Conservation (phyloP, 2,329 filamentous ascomycete genomes). For the Pseudogymnoascus sp. region DNA sequence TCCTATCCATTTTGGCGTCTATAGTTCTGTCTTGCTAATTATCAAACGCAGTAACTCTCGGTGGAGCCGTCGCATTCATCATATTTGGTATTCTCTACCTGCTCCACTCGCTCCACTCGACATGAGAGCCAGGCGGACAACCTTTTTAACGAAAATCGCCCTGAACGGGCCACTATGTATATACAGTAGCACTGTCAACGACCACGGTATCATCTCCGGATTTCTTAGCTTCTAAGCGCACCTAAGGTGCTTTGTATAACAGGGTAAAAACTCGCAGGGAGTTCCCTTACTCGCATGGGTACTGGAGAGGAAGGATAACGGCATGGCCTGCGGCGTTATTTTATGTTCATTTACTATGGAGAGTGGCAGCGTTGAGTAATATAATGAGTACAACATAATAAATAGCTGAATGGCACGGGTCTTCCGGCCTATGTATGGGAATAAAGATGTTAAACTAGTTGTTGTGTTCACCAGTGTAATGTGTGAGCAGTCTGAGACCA, state of each 20-base stretch:
- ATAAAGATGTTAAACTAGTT: background rate
- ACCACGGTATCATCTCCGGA: background rate
- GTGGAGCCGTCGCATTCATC: slow-evolving; percentile 83
- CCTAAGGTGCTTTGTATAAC: background rate
- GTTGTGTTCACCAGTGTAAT: background rate
- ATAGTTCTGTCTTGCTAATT: slow-evolving; percentile 18
- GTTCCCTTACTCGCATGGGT: background rate
- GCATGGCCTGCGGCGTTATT: slow-evolving; percentile 1
- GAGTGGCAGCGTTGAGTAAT: background rate
- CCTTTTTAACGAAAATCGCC: slow-evolving; percentile 1
- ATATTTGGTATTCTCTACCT: slow-evolving; percentile 89
- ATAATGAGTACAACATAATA: slow-evolving; percentile 5
- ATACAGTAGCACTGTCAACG: slow-evolving; percentile 7
- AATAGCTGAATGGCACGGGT: background rate
- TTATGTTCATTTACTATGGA: background rate
- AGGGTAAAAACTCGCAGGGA: background rate
- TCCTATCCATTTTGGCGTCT: slow-evolving; percentile 9
- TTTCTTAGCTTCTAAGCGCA: slow-evolving; percentile 8
- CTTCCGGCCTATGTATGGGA: background rate
- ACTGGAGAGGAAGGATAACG: background rate
- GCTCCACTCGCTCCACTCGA: slow-evolving; percentile 65
- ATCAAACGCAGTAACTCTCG: slow-evolving; percentile 67
- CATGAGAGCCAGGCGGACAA: slow-evolving; percentile 14
- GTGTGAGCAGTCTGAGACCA: background rate
- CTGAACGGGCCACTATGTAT: background rate